phyloP scores from a whole-genome alignment of 2,329 filamentous ascomycete genomes.

The Fusarium goolgardi region DNA sequence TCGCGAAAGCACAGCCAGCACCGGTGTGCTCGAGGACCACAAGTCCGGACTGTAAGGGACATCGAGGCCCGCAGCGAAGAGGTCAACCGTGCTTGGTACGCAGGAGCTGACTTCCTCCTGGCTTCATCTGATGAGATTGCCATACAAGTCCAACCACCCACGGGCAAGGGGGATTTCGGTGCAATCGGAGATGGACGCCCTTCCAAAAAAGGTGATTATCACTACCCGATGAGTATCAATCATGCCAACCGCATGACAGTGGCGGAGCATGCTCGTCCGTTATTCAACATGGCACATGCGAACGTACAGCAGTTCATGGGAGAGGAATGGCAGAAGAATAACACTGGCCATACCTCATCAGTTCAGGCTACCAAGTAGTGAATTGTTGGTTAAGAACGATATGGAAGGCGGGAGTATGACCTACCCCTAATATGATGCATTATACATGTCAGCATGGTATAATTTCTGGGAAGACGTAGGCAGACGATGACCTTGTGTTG shows the following conservation, averaged over 20 bases:
- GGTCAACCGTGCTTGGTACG: constrained; percentile 55
- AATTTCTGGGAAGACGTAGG: constrained; percentile 29
- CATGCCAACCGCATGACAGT: constrained; percentile 55
- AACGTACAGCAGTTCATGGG: constrained; percentile 46
- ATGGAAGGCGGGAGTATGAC: constrained; percentile 21
- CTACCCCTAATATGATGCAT: constrained; percentile 16
- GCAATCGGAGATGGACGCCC: constrained; percentile 54
- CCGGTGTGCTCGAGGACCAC: constrained; percentile 35
- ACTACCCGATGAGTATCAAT: constrained; percentile 50
- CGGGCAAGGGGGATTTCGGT: constrained; percentile 50
- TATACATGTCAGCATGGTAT: constrained; percentile 21
- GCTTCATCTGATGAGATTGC: constrained; percentile 49
- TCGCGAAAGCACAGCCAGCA: constrained; percentile 3
- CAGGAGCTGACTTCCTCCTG: constrained; percentile 52
- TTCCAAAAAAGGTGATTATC: constrained; percentile 39
- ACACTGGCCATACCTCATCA: neutral
- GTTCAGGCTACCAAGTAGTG: constrained; percentile 20
- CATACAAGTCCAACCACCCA: constrained; percentile 47
- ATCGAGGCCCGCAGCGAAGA: constrained; percentile 45
- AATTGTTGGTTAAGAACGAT: constrained; percentile 36
- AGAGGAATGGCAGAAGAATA: constrained; percentile 23
- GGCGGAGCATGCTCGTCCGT: constrained; percentile 55
- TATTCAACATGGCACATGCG: constrained; percentile 57
- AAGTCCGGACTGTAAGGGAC: constrained; percentile 41
- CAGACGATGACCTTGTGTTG: constrained; percentile 24